These are phyloP conservation scores for Penicillium sp. DNA, from an alignment of 2,329 filamentous ascomycete species.

Conservation along the genomic window DNA sequence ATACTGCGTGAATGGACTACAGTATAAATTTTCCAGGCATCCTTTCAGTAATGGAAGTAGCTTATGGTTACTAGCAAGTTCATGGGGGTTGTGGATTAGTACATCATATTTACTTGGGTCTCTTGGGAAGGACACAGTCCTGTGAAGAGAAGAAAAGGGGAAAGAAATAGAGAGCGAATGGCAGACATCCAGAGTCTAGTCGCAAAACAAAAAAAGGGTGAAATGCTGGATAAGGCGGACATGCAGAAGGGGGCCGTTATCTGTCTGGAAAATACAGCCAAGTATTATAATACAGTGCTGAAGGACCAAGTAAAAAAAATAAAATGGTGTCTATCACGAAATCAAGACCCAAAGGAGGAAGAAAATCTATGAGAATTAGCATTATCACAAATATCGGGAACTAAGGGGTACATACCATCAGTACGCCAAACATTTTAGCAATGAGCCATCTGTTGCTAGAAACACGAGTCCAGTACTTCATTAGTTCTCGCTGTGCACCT, in stretches of 20 bases:
- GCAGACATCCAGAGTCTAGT: constrained; percentile 26
- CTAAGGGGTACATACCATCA: constrained; percentile 63
- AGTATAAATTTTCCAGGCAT: background rate
- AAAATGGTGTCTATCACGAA: constrained; percentile 33
- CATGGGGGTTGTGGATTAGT: constrained; percentile 9
- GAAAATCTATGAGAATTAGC: constrained; percentile 61
- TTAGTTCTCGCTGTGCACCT: constrained; percentile 87
- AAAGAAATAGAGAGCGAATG: constrained; percentile 9
- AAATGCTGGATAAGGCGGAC: constrained; percentile 16
- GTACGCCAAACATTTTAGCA: constrained; percentile 75
- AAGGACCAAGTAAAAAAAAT: constrained; percentile 3
- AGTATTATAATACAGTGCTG: constrained; percentile 37
- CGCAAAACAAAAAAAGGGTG: constrained; percentile 17
- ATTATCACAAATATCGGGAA: background rate
- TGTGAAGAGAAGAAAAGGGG: constrained; percentile 8
- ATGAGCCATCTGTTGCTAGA: constrained; percentile 95
- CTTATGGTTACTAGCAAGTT: background rate
- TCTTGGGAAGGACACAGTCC: constrained; percentile 21
- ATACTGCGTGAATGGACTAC: background rate
- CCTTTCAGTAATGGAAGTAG: background rate
- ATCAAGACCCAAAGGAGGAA: constrained; percentile 74
- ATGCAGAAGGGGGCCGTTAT: constrained; percentile 22
- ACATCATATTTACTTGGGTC: constrained; percentile 22
- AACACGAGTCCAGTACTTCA: constrained; percentile 96
- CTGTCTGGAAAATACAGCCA: constrained; percentile 19